Percentiles rank a stretch among this genome's conserved stretches.
Evolutionary conservation across 2,329 filamentous ascomycete species (phyloP).

Genomic region (Penicillium janthinellum): DNA sequence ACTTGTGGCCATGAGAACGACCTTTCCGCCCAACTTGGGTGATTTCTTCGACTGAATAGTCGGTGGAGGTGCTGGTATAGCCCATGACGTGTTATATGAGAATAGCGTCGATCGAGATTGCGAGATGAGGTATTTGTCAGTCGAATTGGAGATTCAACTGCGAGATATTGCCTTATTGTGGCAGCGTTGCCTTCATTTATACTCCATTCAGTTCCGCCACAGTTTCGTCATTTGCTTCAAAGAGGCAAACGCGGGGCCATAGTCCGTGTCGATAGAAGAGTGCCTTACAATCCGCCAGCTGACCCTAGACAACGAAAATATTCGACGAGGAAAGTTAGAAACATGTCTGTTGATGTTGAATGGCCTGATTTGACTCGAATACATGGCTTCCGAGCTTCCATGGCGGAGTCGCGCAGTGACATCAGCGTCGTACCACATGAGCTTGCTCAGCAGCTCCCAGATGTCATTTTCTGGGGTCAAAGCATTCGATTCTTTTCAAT

Average conservation of each 20-base stretch:
- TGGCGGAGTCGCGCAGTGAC: not conserved
- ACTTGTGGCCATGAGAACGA: slow-evolving; percentile 6
- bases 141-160: not conserved
- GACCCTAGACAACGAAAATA: not conserved
- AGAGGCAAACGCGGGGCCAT: not conserved
- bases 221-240: slow-evolving; percentile 4
- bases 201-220: slow-evolving; percentile 4
- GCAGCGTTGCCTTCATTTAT: not conserved
- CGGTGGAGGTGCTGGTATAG: not conserved
- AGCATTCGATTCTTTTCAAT: not conserved
- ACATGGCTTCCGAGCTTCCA: not conserved
- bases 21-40: slow-evolving; percentile 4
- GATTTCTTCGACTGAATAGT: slow-evolving; percentile 6
- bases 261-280: not conserved
- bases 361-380: not conserved
- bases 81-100: not conserved
- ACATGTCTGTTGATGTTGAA: not conserved
- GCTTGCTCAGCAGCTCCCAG: not conserved
- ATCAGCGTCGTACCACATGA: not conserved
- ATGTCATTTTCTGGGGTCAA: not conserved
- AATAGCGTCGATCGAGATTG: not conserved
- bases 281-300: not conserved
- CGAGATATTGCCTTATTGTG: not conserved
- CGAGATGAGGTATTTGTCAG: not conserved
- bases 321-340: not conserved